These are phyloP conservation scores for Candida sithepensis DNA, from an alignment of 805 yeast species.

Conservation along the genomic window DNA sequence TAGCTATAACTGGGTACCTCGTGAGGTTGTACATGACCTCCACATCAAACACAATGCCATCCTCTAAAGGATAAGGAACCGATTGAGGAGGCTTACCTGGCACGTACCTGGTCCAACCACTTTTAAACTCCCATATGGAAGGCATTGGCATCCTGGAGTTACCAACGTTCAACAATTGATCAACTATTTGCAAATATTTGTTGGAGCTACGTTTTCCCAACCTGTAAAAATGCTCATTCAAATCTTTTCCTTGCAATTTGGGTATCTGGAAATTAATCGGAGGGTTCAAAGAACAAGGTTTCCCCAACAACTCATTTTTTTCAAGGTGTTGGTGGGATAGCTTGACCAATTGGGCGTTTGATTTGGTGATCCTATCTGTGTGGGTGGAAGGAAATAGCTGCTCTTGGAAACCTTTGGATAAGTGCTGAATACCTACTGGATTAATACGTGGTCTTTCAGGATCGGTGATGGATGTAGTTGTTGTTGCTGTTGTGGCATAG, in stretches of 20 bases:
- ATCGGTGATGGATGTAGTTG: not conserved
- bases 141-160: slow-evolving; percentile 39
- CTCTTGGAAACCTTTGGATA: slow-evolving; percentile 53
- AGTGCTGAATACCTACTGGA: slow-evolving; percentile 77
- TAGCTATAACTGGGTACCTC: slow-evolving; percentile 73
- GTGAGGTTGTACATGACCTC: slow-evolving; percentile 79
- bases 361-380: slow-evolving; percentile 23
- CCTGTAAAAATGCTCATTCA: slow-evolving; percentile 83
- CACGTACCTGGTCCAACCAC: slow-evolving; percentile 84
- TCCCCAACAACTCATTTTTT: slow-evolving; percentile 68
- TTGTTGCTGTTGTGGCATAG: not conserved
- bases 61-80: slow-evolving; percentile 70
- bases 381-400: slow-evolving; percentile 52
- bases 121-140: slow-evolving; percentile 46
- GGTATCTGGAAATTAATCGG: slow-evolving; percentile 70
- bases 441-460: slow-evolving; percentile 49
- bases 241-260: slow-evolving; percentile 58
- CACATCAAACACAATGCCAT: slow-evolving; percentile 79
- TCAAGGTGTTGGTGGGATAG: slow-evolving; percentile 59
- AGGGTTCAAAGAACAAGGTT: slow-evolving; percentile 55
- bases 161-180: slow-evolving; percentile 37
- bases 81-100: slow-evolving; percentile 46
- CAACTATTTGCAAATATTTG: slow-evolving; percentile 55
- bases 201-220: slow-evolving; percentile 58
- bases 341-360: slow-evolving; percentile 36